Percentiles rank a stretch among this genome's conserved stretches.
These are phyloP conservation scores for Monosporozyma servazzii DNA, from an alignment of 805 yeast species.

Conservation along the genomic window DNA sequence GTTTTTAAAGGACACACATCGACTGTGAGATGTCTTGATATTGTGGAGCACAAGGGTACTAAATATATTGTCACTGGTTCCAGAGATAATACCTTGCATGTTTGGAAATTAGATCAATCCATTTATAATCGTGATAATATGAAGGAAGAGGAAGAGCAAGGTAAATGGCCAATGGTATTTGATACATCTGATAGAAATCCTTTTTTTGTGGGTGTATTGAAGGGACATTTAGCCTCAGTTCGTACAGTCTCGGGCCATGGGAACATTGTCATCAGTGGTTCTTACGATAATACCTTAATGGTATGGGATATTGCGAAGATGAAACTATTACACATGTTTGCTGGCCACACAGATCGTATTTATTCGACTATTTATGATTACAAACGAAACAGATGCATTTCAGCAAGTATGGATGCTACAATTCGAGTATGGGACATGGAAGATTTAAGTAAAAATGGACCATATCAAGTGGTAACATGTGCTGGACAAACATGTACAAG, in stretches of 20 bases:
- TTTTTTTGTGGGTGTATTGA: conserved; percentile 55
- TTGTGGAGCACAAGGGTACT: conserved; percentile 53
- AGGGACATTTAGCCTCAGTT: conserved; percentile 74
- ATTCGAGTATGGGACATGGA: conserved; percentile 85
- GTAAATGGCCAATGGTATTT: conserved; percentile 40
- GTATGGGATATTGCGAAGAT: conserved; percentile 85
- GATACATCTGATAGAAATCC: conserved; percentile 39
- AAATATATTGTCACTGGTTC: conserved; percentile 75
- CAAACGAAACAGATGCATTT: conserved; percentile 67
- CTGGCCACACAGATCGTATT: conserved; percentile 81
- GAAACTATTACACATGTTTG: conserved; percentile 58
- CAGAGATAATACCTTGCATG: conserved; percentile 72
- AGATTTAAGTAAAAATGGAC: conserved; percentile 50
- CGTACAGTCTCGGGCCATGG: conserved; percentile 84
- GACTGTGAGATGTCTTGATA: conserved; percentile 85
- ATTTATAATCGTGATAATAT: conserved; percentile 55
- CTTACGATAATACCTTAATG: conserved; percentile 81
- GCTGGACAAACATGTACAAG: conserved; percentile 21
- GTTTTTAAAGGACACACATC: conserved; percentile 87
- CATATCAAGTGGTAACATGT: conserved; percentile 17
- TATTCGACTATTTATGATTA: conserved; percentile 82
- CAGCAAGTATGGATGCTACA: conserved; percentile 85
- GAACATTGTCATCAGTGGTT: conserved; percentile 75
- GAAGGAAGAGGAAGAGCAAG: conserved; percentile 38
- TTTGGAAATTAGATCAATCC: conserved; percentile 65